Evolutionary conservation across 192 early-diverging fungal species (phyloP).

Genomic region (Podila epigama): DNA sequence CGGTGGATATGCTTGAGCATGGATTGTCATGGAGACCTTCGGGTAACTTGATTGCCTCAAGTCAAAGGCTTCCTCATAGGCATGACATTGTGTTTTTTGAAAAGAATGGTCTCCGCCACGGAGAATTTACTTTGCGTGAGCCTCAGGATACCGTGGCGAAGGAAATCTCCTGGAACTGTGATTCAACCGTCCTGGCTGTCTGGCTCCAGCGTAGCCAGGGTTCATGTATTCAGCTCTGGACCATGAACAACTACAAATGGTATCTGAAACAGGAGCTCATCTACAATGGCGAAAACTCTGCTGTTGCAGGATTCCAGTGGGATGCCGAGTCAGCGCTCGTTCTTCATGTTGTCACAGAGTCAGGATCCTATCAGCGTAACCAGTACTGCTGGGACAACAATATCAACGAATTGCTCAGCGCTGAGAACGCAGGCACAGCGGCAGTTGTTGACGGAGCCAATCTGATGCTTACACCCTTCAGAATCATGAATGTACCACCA

Average conservation of each 20-base stretch:
- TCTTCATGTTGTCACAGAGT: slow-evolving; percentile 65
- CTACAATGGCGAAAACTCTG: slow-evolving; percentile 40
- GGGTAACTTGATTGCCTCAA: slow-evolving; percentile 85
- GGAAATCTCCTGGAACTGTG: slow-evolving; percentile 85
- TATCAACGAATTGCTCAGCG: slow-evolving; percentile 24
- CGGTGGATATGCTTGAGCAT: slow-evolving; percentile 80
- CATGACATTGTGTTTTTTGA: slow-evolving; percentile 96
- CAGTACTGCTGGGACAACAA: slow-evolving; percentile 46
- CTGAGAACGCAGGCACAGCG: slow-evolving; percentile 23
- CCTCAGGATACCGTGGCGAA: slow-evolving; percentile 54
- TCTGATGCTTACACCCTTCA: slow-evolving; percentile 79
- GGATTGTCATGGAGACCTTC: slow-evolving; percentile 83
- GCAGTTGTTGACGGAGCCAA: slow-evolving; percentile 40
- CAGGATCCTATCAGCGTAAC: slow-evolving; percentile 40
- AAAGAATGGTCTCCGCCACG: slow-evolving; percentile 92
- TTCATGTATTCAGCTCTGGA: slow-evolving; percentile 85
- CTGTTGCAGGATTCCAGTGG: slow-evolving; percentile 72
- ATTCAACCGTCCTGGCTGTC: slow-evolving; percentile 88
- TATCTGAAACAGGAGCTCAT: slow-evolving; percentile 91
- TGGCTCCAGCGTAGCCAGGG: slow-evolving; percentile 53
- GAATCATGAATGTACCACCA: slow-evolving; percentile 88
- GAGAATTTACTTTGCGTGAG: slow-evolving; percentile 86
- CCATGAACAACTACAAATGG: slow-evolving; percentile 96
- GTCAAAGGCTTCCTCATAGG: slow-evolving; percentile 75
- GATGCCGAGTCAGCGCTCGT: slow-evolving; percentile 76